A percentile compares a stretch with the other conserved stretches of the same genome.
Evolutionary conservation across 169 alveolate genomes (phyloP).

Genomic region (Perkinsus chesapeaki): DNA sequence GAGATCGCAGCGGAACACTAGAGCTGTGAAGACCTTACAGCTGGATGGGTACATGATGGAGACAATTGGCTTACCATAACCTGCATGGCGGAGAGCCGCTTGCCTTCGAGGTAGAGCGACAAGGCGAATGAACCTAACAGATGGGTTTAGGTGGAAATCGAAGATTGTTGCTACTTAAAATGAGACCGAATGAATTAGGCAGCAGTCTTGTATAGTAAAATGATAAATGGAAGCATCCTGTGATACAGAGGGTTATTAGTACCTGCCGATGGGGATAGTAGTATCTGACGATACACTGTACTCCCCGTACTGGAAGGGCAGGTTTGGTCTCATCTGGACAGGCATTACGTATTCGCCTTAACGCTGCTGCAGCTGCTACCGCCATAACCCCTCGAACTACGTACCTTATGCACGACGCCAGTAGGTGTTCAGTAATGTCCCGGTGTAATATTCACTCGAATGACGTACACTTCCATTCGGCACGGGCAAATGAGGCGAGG

Average conservation of each 20-base stretch:
- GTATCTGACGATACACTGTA: too few relatives aligned
- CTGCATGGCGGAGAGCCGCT: not conserved
- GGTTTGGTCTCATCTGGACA: not conserved
- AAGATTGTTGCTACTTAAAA: conserved; percentile 28
- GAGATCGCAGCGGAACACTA: conserved; percentile 42
- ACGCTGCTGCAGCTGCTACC: not conserved
- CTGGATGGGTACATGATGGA: not conserved
- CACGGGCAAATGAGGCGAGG: too few relatives aligned
- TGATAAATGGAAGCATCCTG: conserved; percentile 36
- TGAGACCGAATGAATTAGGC: conserved; percentile 45
- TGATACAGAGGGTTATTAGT: not conserved
- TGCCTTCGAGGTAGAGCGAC: not conserved
- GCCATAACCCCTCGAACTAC: not conserved
- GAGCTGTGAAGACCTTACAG: conserved; percentile 28
- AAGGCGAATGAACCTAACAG: conserved; percentile 11
- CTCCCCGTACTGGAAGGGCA: not conserved
- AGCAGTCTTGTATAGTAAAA: conserved; percentile 44
- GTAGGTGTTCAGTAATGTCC: too few relatives aligned
- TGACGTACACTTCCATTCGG: too few relatives aligned
- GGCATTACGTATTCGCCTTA: not conserved
- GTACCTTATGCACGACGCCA: not conserved
- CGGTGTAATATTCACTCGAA: too few relatives aligned
- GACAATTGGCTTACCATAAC: not conserved
- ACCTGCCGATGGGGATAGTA: too few relatives aligned
- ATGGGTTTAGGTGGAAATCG: conserved; percentile 23